A percentile compares a stretch with the other conserved stretches of the same genome.
Conservation (phyloP, 192 early-diverging fungal genomes). For the Coemansia sp. region DNA sequence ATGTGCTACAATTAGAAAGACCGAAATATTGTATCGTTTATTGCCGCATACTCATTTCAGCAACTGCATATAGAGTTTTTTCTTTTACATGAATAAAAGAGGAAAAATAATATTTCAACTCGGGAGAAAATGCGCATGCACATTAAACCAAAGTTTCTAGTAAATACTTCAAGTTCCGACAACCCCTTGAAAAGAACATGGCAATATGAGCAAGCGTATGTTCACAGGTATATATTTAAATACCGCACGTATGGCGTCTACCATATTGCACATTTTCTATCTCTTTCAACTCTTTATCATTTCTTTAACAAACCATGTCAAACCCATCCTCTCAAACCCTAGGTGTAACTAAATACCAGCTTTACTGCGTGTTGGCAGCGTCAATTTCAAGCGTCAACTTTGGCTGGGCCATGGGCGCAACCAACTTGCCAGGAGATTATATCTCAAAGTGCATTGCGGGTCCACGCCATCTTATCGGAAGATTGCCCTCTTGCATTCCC, state of each 20-base stretch:
- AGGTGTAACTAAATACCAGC: conserved; percentile 50
- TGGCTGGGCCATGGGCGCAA: conserved; percentile 52
- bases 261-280: not conserved
- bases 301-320: not conserved
- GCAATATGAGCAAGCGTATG: not conserved
- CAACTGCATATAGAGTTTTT: not conserved
- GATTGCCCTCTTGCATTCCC: conserved; percentile 38
- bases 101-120: not conserved
- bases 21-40: no score
- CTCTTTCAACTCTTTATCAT: not conserved
- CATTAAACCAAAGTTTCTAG: no score
- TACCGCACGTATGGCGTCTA: not conserved
- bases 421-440: conserved; percentile 56
- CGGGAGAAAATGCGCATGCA: not conserved
- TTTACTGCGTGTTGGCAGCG: conserved; percentile 39
- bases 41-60: no score
- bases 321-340: conserved; percentile 16
- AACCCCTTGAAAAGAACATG: no score
- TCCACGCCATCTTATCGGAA: conserved; percentile 15
- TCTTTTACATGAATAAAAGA: not conserved
- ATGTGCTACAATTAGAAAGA: no score
- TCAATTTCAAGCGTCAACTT: conserved; percentile 42
- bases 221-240: not conserved
- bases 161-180: not conserved
- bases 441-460: conserved; percentile 46